Percentiles rank a stretch among this genome's conserved stretches.
phyloP scores from a whole-genome alignment of 345 rosid species.

The Acer campestre region DNA sequence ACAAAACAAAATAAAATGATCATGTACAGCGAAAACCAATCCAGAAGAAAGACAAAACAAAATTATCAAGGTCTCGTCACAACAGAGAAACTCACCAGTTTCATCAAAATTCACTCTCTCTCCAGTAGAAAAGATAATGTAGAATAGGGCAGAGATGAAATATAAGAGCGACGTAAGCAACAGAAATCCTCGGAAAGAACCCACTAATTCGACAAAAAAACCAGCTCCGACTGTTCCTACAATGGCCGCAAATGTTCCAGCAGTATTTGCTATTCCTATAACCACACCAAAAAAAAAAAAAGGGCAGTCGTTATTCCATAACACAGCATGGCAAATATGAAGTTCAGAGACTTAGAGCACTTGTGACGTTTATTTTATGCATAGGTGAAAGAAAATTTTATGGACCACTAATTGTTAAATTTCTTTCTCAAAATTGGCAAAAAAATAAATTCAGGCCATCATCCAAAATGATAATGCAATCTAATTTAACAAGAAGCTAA shows the following conservation, averaged over 20 bases:
- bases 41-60: background rate
- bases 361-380: background rate
- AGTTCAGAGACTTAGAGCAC: background rate
- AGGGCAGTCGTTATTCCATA: background rate
- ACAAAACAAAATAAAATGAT: too few relatives aligned
- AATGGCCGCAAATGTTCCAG: constrained; percentile 89
- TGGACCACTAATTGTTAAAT: background rate
- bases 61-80: background rate
- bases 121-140: constrained; percentile 72
- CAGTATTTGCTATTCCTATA: constrained; percentile 86
- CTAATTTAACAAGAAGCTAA: background rate
- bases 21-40: background rate
- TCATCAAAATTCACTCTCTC: constrained; percentile 76
- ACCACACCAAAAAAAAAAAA: constrained; percentile 9
- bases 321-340: background rate
- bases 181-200: constrained; percentile 93
- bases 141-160: constrained; percentile 73
- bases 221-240: constrained; percentile 95
- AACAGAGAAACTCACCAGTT: constrained; percentile 38
- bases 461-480: background rate
- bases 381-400: background rate
- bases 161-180: constrained; percentile 72
- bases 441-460: background rate
- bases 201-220: constrained; percentile 82
- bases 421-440: constrained; percentile 6